Evolutionary conservation across 2,329 filamentous ascomycete species (phyloP).

Genomic region (Apiospora pterosperma): DNA sequence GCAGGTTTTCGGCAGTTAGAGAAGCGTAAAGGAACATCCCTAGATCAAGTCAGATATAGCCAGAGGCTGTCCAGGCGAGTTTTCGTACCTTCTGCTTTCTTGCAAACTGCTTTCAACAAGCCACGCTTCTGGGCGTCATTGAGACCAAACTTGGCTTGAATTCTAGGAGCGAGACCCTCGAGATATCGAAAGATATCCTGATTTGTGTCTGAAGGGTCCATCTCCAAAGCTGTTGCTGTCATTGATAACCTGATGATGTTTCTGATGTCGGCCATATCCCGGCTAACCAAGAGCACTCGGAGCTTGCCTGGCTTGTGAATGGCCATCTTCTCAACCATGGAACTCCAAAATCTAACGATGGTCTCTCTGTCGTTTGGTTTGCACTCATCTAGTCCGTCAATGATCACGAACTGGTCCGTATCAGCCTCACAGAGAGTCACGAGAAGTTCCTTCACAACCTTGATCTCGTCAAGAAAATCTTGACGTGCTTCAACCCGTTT

Average conservation of each 20-base stretch:
- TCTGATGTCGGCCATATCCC: constrained; percentile 22
- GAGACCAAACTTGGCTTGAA: background rate
- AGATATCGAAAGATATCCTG: constrained; percentile 27
- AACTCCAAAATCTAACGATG: constrained; percentile 21
- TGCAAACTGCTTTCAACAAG: background rate
- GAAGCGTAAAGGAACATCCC: constrained; percentile 30
- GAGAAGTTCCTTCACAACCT: background rate
- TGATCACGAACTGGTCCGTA: constrained; percentile 30
- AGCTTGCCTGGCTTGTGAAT: constrained; percentile 14
- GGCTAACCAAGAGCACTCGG: constrained; percentile 31
- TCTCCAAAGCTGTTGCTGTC: constrained; percentile 5
- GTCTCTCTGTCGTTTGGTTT: constrained; percentile 22
- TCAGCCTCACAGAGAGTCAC: constrained; percentile 3
- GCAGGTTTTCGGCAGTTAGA: constrained; percentile 27
- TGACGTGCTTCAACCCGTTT: background rate
- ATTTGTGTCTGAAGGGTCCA: constrained; percentile 13
- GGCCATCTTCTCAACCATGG: constrained; percentile 14
- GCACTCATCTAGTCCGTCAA: constrained; percentile 45
- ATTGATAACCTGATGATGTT: constrained; percentile 16
- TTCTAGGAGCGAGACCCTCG: background rate
- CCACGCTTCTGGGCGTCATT: background rate
- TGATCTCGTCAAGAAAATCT: background rate
- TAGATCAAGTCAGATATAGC: constrained; percentile 9
- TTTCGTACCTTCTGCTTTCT: constrained; percentile 1
- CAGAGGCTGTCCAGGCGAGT: background rate